Evolutionary conservation across 768 basidiomycete species (phyloP).

Genomic region (Strobilomyces confusus): DNA sequence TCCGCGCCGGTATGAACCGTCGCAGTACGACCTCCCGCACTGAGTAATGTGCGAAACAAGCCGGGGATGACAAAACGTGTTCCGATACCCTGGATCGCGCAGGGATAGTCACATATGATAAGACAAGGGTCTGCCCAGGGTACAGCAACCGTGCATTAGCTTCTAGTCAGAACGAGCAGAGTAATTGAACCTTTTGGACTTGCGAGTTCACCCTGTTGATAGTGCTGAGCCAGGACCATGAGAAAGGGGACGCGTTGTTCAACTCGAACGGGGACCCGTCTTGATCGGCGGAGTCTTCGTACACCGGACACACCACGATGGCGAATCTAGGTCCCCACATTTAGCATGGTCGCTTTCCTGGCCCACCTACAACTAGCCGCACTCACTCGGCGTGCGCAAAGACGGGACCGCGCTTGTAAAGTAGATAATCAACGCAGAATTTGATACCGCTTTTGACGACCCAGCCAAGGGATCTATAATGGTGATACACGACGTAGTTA

Average conservation of each 20-base stretch:
- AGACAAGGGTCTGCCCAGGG: conserved; percentile 68
- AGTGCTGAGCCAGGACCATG: conserved; percentile 97
- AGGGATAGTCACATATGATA: conserved; percentile 92
- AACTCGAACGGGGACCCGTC: conserved; percentile 58
- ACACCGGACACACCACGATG: conserved; percentile 84
- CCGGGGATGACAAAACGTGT: conserved; percentile 60
- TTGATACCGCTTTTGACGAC: conserved; percentile 95
- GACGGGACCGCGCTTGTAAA: conserved; percentile 93
- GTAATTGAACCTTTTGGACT: conserved; percentile 85
- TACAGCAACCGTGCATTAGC: conserved; percentile 1
- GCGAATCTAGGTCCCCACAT: conserved; percentile 61
- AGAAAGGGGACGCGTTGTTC: conserved; percentile 65
- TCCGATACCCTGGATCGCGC: conserved; percentile 53
- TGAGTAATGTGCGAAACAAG: conserved; percentile 70
- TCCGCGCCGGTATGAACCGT: conserved; percentile 86
- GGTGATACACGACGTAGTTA: conserved; percentile 88
- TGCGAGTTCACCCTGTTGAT: conserved; percentile 95
- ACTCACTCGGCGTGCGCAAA: conserved; percentile 94
- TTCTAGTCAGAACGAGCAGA: background rate
- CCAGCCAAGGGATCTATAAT: conserved; percentile 96
- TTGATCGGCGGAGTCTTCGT: conserved; percentile 77
- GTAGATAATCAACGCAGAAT: conserved; percentile 92
- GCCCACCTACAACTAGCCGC: background rate
- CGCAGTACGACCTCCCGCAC: conserved; percentile 81
- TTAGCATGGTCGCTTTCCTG: background rate